Evolutionary conservation across 176 grass and related monocot species (phyloP).

Genomic region (Paspalum notatum): DNA sequence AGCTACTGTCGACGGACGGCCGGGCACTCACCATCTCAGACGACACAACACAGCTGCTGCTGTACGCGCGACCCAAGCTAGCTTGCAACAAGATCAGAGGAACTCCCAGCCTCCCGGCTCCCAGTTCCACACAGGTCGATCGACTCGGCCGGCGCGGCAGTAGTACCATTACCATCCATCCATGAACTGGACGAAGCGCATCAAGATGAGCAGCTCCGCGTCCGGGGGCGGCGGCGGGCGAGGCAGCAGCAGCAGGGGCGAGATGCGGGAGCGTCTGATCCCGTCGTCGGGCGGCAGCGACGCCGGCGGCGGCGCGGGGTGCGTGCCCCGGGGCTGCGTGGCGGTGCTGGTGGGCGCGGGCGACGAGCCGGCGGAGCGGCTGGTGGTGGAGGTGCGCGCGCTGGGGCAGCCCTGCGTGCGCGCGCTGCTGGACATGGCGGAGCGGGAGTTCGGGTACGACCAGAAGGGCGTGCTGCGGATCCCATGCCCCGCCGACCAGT

Average conservation of each 20-base stretch:
- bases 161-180: too few relatives aligned
- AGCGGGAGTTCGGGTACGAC: slow-evolving; percentile 53
- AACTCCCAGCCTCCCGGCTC: too few relatives aligned
- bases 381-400: slow-evolving; percentile 49
- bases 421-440: slow-evolving; percentile 57
- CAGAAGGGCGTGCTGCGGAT: slow-evolving; percentile 58
- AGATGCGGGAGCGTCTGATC: slow-evolving; percentile 31
- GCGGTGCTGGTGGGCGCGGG: slow-evolving; percentile 46
- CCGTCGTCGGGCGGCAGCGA: too few relatives aligned
- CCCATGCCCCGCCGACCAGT: slow-evolving; percentile 49
- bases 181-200: slow-evolving; percentile 41
- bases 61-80: too few relatives aligned
- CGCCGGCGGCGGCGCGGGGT: neutral
- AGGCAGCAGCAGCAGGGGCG: neutral
- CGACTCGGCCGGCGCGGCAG: too few relatives aligned
- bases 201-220: neutral
- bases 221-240: neutral
- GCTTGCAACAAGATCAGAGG: too few relatives aligned
- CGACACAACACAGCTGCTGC: too few relatives aligned
- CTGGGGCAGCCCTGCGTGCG: slow-evolving; percentile 42
- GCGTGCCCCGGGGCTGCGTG: slow-evolving; percentile 51
- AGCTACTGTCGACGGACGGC: too few relatives aligned
- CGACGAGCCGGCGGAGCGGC: slow-evolving; percentile 31
- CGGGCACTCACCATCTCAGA: too few relatives aligned
- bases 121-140: too few relatives aligned